Evolutionary conservation across 768 basidiomycete genomes (phyloP), one percentile per base, ranked within the genome.

Genomic region (Xerocomellus intermedius): DNA sequence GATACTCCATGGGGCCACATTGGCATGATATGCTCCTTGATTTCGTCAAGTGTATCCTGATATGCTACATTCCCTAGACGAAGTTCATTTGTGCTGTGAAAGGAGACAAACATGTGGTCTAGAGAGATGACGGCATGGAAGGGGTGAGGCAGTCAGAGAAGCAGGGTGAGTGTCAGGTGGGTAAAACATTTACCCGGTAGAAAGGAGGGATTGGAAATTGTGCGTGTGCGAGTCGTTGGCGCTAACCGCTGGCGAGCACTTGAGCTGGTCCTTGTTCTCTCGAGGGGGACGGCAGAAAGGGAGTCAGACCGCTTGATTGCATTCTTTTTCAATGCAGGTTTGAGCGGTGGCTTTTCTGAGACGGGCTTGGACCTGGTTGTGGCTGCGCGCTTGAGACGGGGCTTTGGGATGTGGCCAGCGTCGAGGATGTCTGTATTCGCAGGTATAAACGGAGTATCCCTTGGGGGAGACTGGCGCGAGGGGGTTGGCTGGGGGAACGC

Each of bases 21-120:
- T 14, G 80, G 79, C 60, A 84, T 74, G 22, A 91, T 75, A 3
- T 73, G 68, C 38, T 79, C 74, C 54, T 81, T 74, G 39, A 91
- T 76, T 59, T 87, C 86, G 35, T 82, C 78, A 45, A 86, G 70
- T 1, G 82, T 83, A 5, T 75, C 69, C 58, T 85, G 83, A 45
- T 84, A 73, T 19, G 69, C 68, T 26, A 79, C 62, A 50, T 76
- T 76, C 26, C 69, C 73, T 22, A 79, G 52, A 45, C 78, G 78
- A 42, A 91, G 70, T 69, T 89, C 85, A 61, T 82, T 85, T 53
- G 81, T 79, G 41, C 82, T 80, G 55, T 79, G 78, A 62, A 91
- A 83, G 22, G 85, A 82, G 45, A 91, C 73, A 64, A 90, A 85
- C 74, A 90, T 76, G 64, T 91, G 87, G 59, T 83, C 89, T 91